Evolutionary conservation across 2,329 filamentous ascomycete species (phyloP).

Genomic region (Ploettnerulaceae sp.): DNA sequence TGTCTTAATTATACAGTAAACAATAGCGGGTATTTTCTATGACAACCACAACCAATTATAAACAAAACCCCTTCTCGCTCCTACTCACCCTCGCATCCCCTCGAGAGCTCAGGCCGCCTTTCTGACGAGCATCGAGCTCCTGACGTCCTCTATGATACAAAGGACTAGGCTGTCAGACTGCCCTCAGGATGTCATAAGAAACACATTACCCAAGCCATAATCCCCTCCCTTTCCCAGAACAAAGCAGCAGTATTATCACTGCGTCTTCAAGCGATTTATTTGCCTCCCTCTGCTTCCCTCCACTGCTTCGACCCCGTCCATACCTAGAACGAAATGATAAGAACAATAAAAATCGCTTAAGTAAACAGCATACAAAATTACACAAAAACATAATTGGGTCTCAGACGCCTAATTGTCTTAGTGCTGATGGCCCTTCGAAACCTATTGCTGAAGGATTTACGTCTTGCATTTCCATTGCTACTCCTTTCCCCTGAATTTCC

Average conservation of each 20-base stretch:
- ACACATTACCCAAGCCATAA: neutral
- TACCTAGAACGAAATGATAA: neutral
- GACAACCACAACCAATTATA: conserved; percentile 2
- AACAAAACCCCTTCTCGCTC: neutral
- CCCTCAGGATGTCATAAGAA: conserved; percentile 8
- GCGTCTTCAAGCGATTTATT: conserved; percentile 8
- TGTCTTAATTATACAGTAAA: conserved; percentile 5
- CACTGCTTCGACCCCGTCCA: neutral
- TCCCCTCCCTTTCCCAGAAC: neutral
- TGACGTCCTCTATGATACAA: conserved; percentile 16
- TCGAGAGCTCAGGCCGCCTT: neutral
- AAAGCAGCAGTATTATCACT: conserved; percentile 7
- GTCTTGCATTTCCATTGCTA: conserved; percentile 69
- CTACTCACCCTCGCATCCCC: neutral
- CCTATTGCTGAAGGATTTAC: conserved; percentile 36
- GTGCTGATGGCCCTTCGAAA: conserved; percentile 48
- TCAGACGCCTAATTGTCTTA: conserved; percentile 11
- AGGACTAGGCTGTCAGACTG: conserved; percentile 7
- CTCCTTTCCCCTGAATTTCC: conserved; percentile 47
- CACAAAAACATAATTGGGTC: neutral
- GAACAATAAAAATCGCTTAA: conserved; percentile 9
- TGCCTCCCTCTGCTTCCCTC: neutral
- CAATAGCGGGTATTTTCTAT: conserved; percentile 6
- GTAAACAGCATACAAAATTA: conserved; percentile 5
- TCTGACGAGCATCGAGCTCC: no score